These are phyloP conservation scores for Hypomontagnella monticulosa DNA, from an alignment of 495 filamentous ascomycete genomes.

Conservation along the genomic window DNA sequence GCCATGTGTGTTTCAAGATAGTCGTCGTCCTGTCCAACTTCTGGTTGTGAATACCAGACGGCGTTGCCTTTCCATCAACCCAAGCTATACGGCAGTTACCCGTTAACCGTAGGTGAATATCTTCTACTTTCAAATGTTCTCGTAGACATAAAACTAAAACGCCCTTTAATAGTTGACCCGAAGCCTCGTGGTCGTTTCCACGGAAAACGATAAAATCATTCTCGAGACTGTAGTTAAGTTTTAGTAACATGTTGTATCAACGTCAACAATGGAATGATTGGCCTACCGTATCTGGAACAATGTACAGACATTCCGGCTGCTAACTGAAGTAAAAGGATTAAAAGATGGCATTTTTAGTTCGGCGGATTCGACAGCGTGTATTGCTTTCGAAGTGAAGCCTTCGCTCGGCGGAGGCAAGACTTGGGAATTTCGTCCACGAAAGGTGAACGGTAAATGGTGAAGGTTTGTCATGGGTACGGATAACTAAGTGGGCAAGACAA, in stretches of 20 bases:
- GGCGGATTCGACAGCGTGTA: slow-evolving; percentile 31
- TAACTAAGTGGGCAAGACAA: slow-evolving; percentile 20
- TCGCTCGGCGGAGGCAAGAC: slow-evolving; percentile 31
- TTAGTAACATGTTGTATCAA: slow-evolving; percentile 25
- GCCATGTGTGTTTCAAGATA: slow-evolving; percentile 59
- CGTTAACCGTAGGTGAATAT: slow-evolving; percentile 74
- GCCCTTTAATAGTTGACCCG: slow-evolving; percentile 77
- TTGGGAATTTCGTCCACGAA: slow-evolving; percentile 33
- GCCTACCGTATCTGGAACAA: slow-evolving; percentile 67
- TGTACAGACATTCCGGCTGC: slow-evolving; percentile 53
- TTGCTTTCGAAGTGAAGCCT: slow-evolving; percentile 29
- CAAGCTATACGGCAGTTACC: slow-evolving; percentile 75
- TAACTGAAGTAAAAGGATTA: slow-evolving; percentile 58
- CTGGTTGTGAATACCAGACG: slow-evolving; percentile 60
- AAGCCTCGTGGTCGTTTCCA: slow-evolving; percentile 76
- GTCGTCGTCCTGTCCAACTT: slow-evolving; percentile 55
- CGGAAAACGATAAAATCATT: slow-evolving; percentile 83
- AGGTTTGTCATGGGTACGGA: slow-evolving; percentile 35
- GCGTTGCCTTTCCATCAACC: slow-evolving; percentile 59
- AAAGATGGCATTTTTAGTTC: slow-evolving; percentile 58
- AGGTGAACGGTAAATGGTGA: slow-evolving; percentile 38
- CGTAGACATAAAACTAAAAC: slow-evolving; percentile 78
- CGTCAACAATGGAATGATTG: slow-evolving; percentile 9
- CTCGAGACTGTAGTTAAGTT: slow-evolving; percentile 66
- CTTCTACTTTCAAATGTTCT: slow-evolving; percentile 73